phyloP scores from a whole-genome alignment of 352 stramenopile species.

The Phytophthora citrophthora region DNA sequence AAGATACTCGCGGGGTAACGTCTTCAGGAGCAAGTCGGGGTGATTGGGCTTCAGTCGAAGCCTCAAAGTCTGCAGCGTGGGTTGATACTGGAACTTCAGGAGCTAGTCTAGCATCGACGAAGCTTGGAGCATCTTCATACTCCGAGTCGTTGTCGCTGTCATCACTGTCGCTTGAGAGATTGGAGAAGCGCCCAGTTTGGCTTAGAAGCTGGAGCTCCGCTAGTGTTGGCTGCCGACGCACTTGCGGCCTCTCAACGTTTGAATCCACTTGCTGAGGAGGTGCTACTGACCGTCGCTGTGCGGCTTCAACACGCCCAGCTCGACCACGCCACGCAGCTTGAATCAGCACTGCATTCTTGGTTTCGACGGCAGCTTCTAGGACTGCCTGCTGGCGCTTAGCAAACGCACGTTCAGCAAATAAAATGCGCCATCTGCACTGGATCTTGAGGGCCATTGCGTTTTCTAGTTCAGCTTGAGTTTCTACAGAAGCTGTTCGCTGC shows the following conservation, averaged over 20 bases:
- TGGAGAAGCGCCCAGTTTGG: conserved; percentile 53
- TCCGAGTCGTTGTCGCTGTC: conserved; percentile 49
- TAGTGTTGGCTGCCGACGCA: conserved; percentile 43
- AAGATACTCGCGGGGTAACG: conserved; percentile 8
- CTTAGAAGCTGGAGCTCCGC: conserved; percentile 55
- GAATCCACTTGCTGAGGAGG: neutral
- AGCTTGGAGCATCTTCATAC: conserved; percentile 36
- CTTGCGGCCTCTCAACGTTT: conserved; percentile 6
- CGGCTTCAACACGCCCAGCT: conserved; percentile 10
- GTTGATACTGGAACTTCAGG: neutral
- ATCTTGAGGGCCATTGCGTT: conserved; percentile 32
- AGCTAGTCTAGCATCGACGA: conserved; percentile 13
- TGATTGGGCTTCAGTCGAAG: conserved; percentile 3
- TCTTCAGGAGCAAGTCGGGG: conserved; percentile 6
- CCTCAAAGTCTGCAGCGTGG: neutral
- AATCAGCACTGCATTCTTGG: conserved; percentile 16
- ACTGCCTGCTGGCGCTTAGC: conserved; percentile 5
- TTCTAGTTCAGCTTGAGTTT: conserved; percentile 10
- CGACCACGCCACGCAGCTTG: conserved; percentile 26
- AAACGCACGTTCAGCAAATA: conserved; percentile 1
- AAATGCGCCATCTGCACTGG: conserved; percentile 31
- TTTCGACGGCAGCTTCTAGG: neutral
- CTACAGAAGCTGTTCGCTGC: neutral
- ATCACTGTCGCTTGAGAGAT: conserved; percentile 41
- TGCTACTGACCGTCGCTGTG: conserved; percentile 5